A percentile compares a stretch with the other conserved stretches of the same genome.
These are phyloP conservation scores for Jatropha curcas DNA, from an alignment of 345 rosid genomes.

Conservation along the genomic window DNA sequence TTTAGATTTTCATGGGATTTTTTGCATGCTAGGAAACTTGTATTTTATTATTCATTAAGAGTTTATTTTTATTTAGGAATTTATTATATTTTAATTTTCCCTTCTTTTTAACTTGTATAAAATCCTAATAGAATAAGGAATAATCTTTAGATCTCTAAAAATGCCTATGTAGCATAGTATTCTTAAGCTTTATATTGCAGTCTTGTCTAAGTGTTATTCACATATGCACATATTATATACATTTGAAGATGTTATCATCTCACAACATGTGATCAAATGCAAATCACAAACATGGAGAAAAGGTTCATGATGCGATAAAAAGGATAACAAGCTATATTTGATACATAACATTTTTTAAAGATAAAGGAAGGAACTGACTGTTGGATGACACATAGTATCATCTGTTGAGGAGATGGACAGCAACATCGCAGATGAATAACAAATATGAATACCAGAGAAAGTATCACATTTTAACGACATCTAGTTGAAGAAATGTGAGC, in stretches of 20 bases:
- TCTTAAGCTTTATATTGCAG: not conserved
- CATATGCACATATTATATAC: too few species aligned
- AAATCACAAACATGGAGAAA: not conserved
- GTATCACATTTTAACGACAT: not conserved
- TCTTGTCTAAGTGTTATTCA: not conserved
- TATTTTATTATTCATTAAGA: too few species aligned
- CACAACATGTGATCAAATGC: not conserved
- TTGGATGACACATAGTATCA: not conserved
- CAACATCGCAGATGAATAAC: not conserved
- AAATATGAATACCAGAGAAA: conserved; percentile 5
- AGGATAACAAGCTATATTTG: not conserved
- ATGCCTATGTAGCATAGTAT: not conserved
- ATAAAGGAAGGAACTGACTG: not conserved
- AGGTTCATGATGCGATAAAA: not conserved
- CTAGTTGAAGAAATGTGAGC: not conserved
- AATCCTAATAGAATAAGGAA: not conserved
- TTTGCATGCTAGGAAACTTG: not conserved
- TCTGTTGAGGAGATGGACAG: not conserved
- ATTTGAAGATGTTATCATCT: not conserved
- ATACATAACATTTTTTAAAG: not conserved
- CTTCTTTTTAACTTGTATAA: too few species aligned
- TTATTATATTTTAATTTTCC: not conserved
- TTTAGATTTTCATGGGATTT: not conserved
- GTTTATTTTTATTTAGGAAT: not conserved
- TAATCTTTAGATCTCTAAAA: not conserved